Percentiles rank a stretch among this genome's conserved stretches.
These are phyloP conservation scores for Pythium rhizo-oryzae DNA, from an alignment of 352 stramenopile genomes.

Conservation along the genomic window DNA sequence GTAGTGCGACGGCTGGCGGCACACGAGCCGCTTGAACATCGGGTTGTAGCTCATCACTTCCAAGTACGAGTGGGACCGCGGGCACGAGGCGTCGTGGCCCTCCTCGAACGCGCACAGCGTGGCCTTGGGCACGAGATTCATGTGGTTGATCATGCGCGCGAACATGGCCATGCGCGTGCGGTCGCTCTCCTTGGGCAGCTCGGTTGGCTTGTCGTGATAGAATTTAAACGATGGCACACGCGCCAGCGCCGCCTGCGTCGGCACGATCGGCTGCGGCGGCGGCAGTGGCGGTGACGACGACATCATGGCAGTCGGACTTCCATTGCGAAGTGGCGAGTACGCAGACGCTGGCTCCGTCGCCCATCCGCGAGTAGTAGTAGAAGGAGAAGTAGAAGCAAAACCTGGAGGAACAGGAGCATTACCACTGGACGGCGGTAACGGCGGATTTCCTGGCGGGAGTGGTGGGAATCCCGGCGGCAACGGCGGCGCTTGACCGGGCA, in stretches of 20 bases:
- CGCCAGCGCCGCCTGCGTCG: conserved; percentile 7
- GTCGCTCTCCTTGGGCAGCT: conserved; percentile 15
- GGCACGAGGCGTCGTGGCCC: conserved; percentile 30
- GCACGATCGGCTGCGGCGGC: not conserved
- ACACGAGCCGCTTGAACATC: conserved; percentile 51
- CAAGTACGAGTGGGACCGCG: conserved; percentile 45
- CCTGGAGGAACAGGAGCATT: not conserved
- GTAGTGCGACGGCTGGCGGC: conserved; percentile 46
- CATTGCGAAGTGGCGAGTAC: not conserved
- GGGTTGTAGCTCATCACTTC: conserved; percentile 62
- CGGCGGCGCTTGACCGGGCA: not conserved
- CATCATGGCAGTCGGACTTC: not conserved
- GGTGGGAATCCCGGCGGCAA: not conserved
- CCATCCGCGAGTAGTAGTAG: not conserved
- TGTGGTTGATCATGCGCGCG: conserved; percentile 55
- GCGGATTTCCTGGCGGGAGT: not conserved
- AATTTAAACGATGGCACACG: conserved; percentile 6
- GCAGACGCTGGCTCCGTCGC: not conserved
- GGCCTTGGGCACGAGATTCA: conserved; percentile 46
- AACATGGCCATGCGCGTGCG: conserved; percentile 38
- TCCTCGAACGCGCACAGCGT: conserved; percentile 39
- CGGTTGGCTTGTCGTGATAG: conserved; percentile 8
- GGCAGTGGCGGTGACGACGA: not conserved
- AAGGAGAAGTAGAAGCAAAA: not conserved
- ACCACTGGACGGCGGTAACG: not conserved